Evolutionary conservation across 1,284 basidiomycete genomes (phyloP), one percentile per base, ranked within the genome.

Genomic region (Meira miltonrushii): DNA sequence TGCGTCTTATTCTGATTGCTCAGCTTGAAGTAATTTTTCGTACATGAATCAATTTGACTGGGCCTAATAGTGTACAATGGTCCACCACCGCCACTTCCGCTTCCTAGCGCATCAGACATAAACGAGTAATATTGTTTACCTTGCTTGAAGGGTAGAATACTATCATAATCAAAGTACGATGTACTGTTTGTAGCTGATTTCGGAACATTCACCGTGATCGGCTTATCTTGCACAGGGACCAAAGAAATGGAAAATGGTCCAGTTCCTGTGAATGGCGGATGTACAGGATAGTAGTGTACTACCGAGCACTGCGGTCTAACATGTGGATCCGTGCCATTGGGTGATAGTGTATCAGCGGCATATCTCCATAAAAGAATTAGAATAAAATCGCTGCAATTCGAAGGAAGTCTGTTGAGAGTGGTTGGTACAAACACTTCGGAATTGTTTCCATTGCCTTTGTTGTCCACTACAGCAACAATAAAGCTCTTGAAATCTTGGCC

Each of bases 241-340:
- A 57, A 64, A 38, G 61, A 69, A 61, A 71, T 69, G 47, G 65
- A 65, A 40, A 69, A 71, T 2, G 69, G 69, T 4, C 58, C 43
- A 2, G 69, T 71, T 11, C 67, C 67, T 47, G 67, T 33, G 17
- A 52, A 52, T n/a, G n/a, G n/a, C 4, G 50, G 48, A 12, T 57
- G 63, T 23, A 69, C 61, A 43, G 69, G 69, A 64, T 71, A 71
- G 33, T 65, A 69, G 10, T 51, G 47, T 12, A 71, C 67, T 11
- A 39, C 41, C 17, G 65, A 62, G 53, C 67, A 69, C 37, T 65
- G 65, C 33, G 58, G 41, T 65, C 65, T 64, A n/a, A n/a, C n/a
- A n/a, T n/a, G n/a, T n/a, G n/a, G n/a, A 57, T 50, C 54, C 6
- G 33, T 38, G 19, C 7, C 8, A 2, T 39, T 17, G 28, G 48